A percentile compares a stretch with the other conserved stretches of the same genome.
These are phyloP conservation scores for Arthrinium puccinioides DNA, from an alignment of 2,329 filamentous ascomycete species.

Conservation along the genomic window DNA sequence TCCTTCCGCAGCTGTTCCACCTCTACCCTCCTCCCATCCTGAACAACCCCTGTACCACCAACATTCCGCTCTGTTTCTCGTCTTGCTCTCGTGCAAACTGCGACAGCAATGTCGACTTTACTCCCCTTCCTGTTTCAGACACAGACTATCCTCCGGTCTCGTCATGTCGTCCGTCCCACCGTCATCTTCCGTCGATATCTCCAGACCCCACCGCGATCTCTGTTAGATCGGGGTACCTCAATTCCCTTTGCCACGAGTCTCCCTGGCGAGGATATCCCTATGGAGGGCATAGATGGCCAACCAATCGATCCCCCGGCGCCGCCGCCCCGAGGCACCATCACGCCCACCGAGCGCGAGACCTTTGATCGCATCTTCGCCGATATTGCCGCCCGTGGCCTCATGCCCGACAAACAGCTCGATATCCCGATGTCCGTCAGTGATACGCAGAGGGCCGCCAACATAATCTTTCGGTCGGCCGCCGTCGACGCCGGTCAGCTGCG, in stretches of 20 bases:
- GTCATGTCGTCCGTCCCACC: no score
- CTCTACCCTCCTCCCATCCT: no score
- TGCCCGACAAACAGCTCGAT: conserved; percentile 9
- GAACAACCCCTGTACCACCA: neutral
- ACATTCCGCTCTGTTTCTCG: neutral
- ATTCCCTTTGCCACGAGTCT: conserved; percentile 47
- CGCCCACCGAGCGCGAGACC: conserved; percentile 40
- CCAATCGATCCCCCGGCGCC: conserved; percentile 11
- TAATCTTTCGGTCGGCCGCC: conserved; percentile 21
- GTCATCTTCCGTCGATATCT: no score
- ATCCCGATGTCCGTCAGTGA: conserved; percentile 4
- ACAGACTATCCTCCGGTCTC: conserved; percentile 45
- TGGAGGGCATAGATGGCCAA: no score
- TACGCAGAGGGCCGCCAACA: conserved; percentile 14
- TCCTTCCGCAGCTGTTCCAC: no score
- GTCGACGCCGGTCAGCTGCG: conserved; percentile 13
- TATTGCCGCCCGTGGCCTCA: conserved; percentile 37
- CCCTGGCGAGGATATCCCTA: conserved; percentile 13
- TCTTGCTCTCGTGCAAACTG: neutral
- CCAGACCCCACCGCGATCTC: no score
- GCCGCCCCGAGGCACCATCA: conserved; percentile 40
- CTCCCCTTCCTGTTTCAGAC: conserved; percentile 70
- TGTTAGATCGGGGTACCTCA: conserved; percentile 16
- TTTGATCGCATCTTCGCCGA: conserved; percentile 52
- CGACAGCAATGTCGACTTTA: conserved; percentile 36